Evolutionary conservation across 768 basidiomycete genomes (phyloP).

Genomic region (Pisolithus sp.): DNA sequence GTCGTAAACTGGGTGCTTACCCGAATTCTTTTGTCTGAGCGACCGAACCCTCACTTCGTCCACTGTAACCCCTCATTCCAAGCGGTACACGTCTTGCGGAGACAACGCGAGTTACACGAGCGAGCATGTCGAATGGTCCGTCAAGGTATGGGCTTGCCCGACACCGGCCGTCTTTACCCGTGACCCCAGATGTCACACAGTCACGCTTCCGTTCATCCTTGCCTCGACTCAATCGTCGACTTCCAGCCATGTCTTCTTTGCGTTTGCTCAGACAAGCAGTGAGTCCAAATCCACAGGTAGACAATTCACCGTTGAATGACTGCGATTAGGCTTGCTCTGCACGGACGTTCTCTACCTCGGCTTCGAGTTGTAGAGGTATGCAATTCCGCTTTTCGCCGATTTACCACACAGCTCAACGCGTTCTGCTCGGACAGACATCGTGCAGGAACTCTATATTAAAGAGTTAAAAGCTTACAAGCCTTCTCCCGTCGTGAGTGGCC

Average conservation of each 20-base stretch:
- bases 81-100: constrained; percentile 30
- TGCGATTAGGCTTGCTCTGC: constrained; percentile 36
- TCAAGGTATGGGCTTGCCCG: neutral
- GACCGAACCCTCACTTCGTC: constrained; percentile 47
- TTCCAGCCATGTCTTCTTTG: constrained; percentile 48
- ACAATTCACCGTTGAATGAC: neutral
- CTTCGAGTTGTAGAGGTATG: constrained; percentile 57
- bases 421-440: constrained; percentile 54
- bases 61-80: constrained; percentile 31
- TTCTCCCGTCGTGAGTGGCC: constrained; percentile 53
- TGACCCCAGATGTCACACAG: neutral
- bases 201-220: neutral
- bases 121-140: constrained; percentile 16
- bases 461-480: constrained; percentile 91
- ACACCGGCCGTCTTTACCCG: neutral
- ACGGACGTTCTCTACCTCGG: constrained; percentile 56
- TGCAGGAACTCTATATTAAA: constrained; percentile 87
- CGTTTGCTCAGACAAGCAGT: constrained; percentile 45
- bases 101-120: constrained; percentile 28
- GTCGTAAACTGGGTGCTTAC: constrained; percentile 30
- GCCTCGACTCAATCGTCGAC: neutral
- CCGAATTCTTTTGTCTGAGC: constrained; percentile 59
- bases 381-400: constrained; percentile 23
- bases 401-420: neutral
- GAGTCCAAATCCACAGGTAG: neutral